A percentile compares a stretch with the other conserved stretches of the same genome.
Conservation (phyloP, 108 stramenopile genomes). For the Schizochytrium sp. region DNA sequence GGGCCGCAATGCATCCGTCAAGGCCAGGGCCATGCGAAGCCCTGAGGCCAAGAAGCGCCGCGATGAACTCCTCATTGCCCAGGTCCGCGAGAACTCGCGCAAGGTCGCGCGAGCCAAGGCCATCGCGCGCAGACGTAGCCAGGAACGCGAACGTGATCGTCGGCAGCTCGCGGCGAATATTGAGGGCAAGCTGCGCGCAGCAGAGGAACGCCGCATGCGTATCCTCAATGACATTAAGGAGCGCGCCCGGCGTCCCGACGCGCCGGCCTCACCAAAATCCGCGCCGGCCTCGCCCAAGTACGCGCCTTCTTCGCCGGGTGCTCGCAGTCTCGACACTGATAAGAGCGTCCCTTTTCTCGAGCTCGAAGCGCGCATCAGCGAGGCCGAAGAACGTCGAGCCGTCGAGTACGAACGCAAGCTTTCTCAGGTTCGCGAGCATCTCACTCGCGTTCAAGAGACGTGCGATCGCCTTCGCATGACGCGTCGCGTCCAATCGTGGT, state of each 20-base stretch:
- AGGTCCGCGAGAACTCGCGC: not conserved
- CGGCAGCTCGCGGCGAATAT: not conserved
- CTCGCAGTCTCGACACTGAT: not conserved
- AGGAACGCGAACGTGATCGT: not conserved
- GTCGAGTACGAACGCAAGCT: not conserved
- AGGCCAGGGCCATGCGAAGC: not conserved
- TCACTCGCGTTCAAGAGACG: not conserved
- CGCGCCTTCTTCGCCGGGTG: not conserved
- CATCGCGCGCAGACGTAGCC: not conserved
- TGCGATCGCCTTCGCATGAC: slow-evolving; percentile 5
- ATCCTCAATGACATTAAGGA: not conserved
- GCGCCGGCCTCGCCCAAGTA: too few relatives aligned
- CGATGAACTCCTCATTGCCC: not conserved
- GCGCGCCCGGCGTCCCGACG: not conserved
- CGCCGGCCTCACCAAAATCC: not conserved
- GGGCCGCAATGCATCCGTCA: too few relatives aligned
- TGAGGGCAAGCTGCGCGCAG: not conserved
- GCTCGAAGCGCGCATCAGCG: not conserved
- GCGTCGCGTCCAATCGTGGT: not conserved
- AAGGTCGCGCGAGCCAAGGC: slow-evolving; percentile 3
- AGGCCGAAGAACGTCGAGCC: not conserved
- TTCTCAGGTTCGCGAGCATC: not conserved
- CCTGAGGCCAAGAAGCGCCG: slow-evolving; percentile 15
- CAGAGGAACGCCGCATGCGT: not conserved
- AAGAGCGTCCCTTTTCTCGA: not conserved